Evolutionary conservation across 768 basidiomycete genomes (phyloP).

Genomic region (Amanita molliuscula): DNA sequence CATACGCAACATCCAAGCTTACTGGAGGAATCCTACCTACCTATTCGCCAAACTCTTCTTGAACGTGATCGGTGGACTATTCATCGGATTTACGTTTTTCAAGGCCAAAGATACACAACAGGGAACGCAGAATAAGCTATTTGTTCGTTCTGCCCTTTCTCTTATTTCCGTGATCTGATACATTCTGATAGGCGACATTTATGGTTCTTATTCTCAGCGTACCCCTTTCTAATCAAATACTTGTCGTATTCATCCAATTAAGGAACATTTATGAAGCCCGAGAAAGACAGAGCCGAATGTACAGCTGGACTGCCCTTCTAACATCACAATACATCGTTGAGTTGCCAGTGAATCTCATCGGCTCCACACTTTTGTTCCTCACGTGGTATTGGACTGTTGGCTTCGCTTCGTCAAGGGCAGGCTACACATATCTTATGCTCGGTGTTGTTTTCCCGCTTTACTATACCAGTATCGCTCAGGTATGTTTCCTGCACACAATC

Average conservation of each 20-base stretch:
- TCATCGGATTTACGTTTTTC: conserved; percentile 59
- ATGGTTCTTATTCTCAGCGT: conserved; percentile 44
- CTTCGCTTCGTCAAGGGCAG: conserved; percentile 40
- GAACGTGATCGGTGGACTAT: conserved; percentile 42
- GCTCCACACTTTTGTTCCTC: conserved; percentile 48
- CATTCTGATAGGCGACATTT: conserved; percentile 33
- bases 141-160: conserved; percentile 28
- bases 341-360: conserved; percentile 51
- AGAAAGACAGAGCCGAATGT: conserved; percentile 57
- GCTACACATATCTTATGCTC: conserved; percentile 48
- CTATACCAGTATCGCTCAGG: conserved; percentile 50
- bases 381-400: conserved; percentile 70
- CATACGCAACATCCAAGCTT: conserved; percentile 31
- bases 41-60: conserved; percentile 47
- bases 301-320: conserved; percentile 51
- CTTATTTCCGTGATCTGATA: conserved; percentile 4
- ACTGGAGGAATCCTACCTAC: conserved; percentile 53
- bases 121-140: conserved; percentile 57
- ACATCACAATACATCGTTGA: conserved; percentile 47
- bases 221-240: conserved; percentile 53
- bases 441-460: conserved; percentile 47
- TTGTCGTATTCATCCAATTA: conserved; percentile 46
- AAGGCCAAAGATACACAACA: conserved; percentile 40
- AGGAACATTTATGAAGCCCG: conserved; percentile 58
- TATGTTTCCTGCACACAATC: conserved; percentile 12